A percentile compares a stretch with the other conserved stretches of the same genome.
Conservation (phyloP, 306 rosid species). For the Rosa persica region DNA sequence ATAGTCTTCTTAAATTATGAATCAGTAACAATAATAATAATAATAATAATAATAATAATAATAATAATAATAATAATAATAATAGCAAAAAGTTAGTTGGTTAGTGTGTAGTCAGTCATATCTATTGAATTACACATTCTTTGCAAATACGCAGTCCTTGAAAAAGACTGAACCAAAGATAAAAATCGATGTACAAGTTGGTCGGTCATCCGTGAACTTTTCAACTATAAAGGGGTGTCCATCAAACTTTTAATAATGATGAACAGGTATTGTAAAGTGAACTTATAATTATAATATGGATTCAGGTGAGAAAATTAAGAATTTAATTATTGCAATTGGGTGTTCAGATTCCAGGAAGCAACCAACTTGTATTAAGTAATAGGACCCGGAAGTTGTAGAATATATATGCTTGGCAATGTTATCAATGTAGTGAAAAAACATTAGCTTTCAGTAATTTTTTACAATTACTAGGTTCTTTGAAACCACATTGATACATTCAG, state of each 20-base stretch:
- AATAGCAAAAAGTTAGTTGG: neutral
- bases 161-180: neutral
- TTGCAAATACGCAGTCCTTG: neutral
- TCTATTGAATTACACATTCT: neutral
- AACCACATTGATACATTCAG: neutral
- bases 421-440: neutral
- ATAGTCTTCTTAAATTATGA: neutral
- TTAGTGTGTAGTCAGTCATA: neutral
- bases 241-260: conserved; percentile 1
- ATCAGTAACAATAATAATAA: neutral
- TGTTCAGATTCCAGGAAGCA: conserved; percentile 32
- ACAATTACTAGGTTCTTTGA: too few relatives aligned
- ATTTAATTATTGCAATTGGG: conserved; percentile 25
- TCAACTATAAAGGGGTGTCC: neutral
- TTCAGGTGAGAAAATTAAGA: conserved; percentile 26
- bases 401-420: neutral
- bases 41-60: neutral
- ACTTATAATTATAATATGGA: neutral
- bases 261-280: neutral
- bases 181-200: neutral
- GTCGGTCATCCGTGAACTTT: conserved; percentile 12
- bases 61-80: neutral
- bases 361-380: conserved; percentile 41
- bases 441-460: neutral
- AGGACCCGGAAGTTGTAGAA: neutral